phyloP scores from a whole-genome alignment of 1,284 basidiomycete species.

The Papiliotrema terrestris region DNA sequence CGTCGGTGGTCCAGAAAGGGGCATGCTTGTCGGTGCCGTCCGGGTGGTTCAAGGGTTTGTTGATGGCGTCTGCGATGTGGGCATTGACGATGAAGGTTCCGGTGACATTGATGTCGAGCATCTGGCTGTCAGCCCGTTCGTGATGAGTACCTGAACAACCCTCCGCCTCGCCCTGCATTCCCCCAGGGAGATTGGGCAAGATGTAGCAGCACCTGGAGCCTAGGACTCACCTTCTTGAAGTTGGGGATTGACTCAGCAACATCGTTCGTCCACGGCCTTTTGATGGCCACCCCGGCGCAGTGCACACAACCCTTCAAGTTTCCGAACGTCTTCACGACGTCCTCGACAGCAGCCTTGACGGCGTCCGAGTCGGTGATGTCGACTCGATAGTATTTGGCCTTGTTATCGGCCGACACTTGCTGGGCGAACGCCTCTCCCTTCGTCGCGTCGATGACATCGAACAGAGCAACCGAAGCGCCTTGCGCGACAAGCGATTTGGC shows the following conservation, averaged over 20 bases:
- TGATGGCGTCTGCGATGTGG: constrained; percentile 43
- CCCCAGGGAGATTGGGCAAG: no score
- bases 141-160: neutral
- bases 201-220: no score
- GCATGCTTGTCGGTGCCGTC: constrained; percentile 19
- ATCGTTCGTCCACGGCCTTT: constrained; percentile 39
- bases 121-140: constrained; percentile 13
- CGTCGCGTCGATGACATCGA: constrained; percentile 31
- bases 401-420: constrained; percentile 6
- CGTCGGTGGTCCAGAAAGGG: constrained; percentile 34
- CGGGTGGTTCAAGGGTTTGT: constrained; percentile 34
- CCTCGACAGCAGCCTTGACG: constrained; percentile 26
- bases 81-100: constrained; percentile 44
- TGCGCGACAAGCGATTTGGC: constrained; percentile 18
- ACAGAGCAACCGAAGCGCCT: constrained; percentile 31
- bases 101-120: constrained; percentile 41
- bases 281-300: constrained; percentile 40
- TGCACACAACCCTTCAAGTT: constrained; percentile 39
- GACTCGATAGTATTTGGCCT: constrained; percentile 29
- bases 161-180: no score
- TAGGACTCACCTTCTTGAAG: constrained; percentile 30
- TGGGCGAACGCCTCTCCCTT: constrained; percentile 24
- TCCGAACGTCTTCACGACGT: constrained; percentile 19
- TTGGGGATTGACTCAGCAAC: constrained; percentile 35
- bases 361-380: constrained; percentile 34